Evolutionary conservation across 2,329 filamentous ascomycete species (phyloP).

Genomic region (Nemania sp.): DNA sequence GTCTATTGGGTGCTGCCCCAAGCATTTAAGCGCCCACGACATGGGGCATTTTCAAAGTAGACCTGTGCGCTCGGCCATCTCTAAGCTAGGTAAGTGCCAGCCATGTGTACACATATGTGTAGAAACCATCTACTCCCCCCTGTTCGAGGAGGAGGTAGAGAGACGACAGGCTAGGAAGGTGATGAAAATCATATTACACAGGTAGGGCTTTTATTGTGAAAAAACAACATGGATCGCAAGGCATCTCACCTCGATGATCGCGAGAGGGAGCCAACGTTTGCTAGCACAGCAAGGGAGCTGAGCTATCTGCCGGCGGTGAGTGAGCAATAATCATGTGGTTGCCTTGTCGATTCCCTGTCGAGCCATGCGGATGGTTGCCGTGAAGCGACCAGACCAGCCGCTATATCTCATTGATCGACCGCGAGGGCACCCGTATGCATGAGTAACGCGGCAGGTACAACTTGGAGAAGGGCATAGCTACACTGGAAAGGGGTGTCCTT

Average conservation of each 20-base stretch:
- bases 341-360: conserved; percentile 28
- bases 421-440: conserved; percentile 17
- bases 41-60: conserved; percentile 27
- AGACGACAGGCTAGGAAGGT: conserved; percentile 8
- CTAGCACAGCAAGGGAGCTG: conserved; percentile 12
- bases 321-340: conserved; percentile 14
- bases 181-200: background rate
- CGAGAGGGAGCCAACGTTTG: background rate
- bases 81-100: background rate
- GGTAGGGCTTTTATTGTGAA: background rate
- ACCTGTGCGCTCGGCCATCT: conserved; percentile 9
- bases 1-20: conserved; percentile 33
- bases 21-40: conserved; percentile 39
- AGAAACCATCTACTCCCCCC: conserved; percentile 21
- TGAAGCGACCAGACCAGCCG: conserved; percentile 25
- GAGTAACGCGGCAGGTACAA: conserved; percentile 13
- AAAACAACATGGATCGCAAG: background rate
- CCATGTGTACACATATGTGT: conserved; percentile 10
- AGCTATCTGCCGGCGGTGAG: conserved; percentile 33
- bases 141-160: conserved; percentile 2
- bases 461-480: background rate
- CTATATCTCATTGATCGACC: conserved; percentile 25
- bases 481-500: background rate
- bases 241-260: background rate
- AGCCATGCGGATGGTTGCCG: conserved; percentile 35